Conservation (phyloP, 805 yeast genomes). For the Starmerella bombi region DNA sequence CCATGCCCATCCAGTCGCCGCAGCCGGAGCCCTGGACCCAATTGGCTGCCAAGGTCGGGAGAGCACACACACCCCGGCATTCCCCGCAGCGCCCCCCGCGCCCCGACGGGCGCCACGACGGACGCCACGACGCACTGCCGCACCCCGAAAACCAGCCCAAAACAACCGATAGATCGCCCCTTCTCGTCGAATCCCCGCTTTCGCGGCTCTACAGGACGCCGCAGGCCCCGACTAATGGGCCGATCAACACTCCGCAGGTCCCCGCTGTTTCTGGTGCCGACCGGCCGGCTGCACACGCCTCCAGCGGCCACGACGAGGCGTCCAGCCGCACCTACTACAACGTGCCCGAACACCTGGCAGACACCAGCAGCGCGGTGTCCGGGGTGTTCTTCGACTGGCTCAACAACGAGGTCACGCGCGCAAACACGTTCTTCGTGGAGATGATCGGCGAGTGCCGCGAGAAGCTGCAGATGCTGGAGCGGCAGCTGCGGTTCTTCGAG, state of each 20-base stretch:
- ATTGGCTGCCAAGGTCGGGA: neutral
- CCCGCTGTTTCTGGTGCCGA: too few relatives aligned
- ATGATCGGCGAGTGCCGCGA: constrained; percentile 49
- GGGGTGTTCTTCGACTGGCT: constrained; percentile 53
- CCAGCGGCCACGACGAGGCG: neutral
- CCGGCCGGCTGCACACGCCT: neutral
- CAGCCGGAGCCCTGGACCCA: neutral
- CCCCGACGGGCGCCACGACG: neutral
- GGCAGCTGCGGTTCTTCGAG: constrained; percentile 47
- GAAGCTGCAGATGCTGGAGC: constrained; percentile 49
- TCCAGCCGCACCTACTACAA: neutral
- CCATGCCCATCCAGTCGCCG: constrained; percentile 1
- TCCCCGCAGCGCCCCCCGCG: neutral
- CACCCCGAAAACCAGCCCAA: neutral
- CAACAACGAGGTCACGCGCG: constrained; percentile 44
- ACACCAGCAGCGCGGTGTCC: constrained; percentile 9
- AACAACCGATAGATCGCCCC: neutral
- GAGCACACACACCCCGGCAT: neutral
- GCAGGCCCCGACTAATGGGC: too few relatives aligned
- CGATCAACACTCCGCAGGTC: too few relatives aligned
- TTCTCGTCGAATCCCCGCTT: neutral
- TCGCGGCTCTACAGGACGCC: neutral
- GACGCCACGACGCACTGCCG: neutral
- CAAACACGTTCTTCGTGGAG: constrained; percentile 46
- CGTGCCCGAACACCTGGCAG: neutral